Percentiles rank a stretch among this genome's conserved stretches.
Evolutionary conservation across 2,329 filamentous ascomycete genomes (phyloP).

Genomic region (Onygenales sp.): DNA sequence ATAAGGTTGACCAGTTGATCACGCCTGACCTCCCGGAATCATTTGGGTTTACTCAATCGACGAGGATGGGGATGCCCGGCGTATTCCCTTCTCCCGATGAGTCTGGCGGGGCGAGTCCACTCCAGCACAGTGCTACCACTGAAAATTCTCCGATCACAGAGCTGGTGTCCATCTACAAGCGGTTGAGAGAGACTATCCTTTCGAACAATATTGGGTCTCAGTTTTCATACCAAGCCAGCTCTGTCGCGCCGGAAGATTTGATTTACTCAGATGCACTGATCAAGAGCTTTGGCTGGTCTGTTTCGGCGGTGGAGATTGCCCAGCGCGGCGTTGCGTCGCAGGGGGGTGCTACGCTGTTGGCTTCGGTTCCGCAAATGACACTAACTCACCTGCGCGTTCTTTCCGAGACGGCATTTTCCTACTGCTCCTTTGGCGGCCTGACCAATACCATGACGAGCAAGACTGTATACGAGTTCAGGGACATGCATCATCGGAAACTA

Average conservation of each 20-base stretch:
- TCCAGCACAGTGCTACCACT: conserved; percentile 21
- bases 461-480: conserved; percentile 58
- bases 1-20: conserved; percentile 26
- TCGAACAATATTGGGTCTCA: conserved; percentile 41
- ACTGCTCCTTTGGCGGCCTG: conserved; percentile 66
- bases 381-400: conserved; percentile 82
- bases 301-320: conserved; percentile 81
- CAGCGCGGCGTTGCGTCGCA: conserved; percentile 75
- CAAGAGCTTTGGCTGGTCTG: conserved; percentile 63
- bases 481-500: conserved; percentile 61
- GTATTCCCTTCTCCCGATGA: conserved; percentile 29
- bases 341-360: conserved; percentile 64
- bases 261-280: conserved; percentile 36
- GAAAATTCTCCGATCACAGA: conserved; percentile 33
- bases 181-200: conserved; percentile 46
- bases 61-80: conserved; percentile 28
- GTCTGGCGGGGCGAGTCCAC: conserved; percentile 19
- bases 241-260: conserved; percentile 36
- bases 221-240: conserved; percentile 35
- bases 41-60: conserved; percentile 19
- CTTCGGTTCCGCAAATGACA: conserved; percentile 73
- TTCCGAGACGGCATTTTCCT: conserved; percentile 79
- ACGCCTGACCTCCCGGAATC: conserved; percentile 19
- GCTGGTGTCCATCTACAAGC: conserved; percentile 46
- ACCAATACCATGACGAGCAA: conserved; percentile 50